Conservation (phyloP, 2,329 filamentous ascomycete genomes). For the Calonectria hawksworthii region DNA sequence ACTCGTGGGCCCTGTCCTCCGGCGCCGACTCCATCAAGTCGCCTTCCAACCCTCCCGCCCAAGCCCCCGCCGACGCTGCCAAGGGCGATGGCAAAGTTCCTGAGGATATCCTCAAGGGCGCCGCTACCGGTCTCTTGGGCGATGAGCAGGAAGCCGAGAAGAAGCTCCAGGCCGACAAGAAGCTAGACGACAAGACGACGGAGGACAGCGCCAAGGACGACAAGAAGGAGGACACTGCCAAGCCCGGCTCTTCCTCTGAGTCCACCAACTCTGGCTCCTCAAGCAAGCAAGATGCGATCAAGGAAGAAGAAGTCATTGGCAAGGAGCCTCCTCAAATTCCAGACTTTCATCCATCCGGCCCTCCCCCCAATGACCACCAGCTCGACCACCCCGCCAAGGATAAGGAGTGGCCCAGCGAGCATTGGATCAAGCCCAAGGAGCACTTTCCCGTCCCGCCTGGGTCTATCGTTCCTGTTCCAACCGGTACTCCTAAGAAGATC, state of each 20-base stretch:
- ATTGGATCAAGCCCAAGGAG: constrained; percentile 83
- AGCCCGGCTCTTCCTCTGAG: constrained; percentile 10
- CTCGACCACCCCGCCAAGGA: constrained; percentile 32
- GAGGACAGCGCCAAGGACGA: constrained; percentile 7
- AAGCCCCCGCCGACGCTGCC: constrained; percentile 25
- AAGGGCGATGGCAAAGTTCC: constrained; percentile 24
- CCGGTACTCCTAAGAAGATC: constrained; percentile 76
- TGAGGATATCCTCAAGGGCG: constrained; percentile 26
- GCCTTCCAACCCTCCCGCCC: constrained; percentile 25
- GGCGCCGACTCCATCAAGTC: constrained; percentile 29
- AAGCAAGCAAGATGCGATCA: neutral
- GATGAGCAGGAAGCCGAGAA: constrained; percentile 26
- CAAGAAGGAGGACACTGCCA: constrained; percentile 19
- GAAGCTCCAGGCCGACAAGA: constrained; percentile 15
- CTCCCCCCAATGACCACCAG: constrained; percentile 39
- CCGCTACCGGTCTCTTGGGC: constrained; percentile 13
- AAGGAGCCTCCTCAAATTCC: constrained; percentile 35
- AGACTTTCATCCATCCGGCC: constrained; percentile 46
- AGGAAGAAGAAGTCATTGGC: constrained; percentile 9
- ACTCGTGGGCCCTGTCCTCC: constrained; percentile 52
- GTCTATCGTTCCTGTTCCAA: constrained; percentile 82
- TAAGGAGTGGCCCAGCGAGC: constrained; percentile 55
- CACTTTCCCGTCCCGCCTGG: constrained; percentile 81
- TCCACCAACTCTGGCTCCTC: neutral
- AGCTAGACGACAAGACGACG: constrained; percentile 22